Evolutionary conservation across 805 yeast genomes (phyloP), one percentile per base, ranked within the genome.

Genomic region (Saturnispora serradocipensis): DNA sequence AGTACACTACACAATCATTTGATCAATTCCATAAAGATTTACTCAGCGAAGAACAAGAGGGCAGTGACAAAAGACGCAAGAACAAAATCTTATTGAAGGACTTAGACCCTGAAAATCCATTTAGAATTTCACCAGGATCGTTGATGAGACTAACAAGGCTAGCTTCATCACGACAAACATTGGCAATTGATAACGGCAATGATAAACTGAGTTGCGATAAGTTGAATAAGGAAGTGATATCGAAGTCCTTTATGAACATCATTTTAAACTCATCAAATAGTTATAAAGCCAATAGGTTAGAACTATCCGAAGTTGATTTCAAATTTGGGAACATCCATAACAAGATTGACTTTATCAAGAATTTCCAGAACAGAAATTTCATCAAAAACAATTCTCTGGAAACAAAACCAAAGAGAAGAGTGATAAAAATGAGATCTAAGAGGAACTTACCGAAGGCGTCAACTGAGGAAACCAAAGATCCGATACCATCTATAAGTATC

Each of bases 161-260:
- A 53, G 77, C 81, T 46, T 79, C 84, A 15, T 81, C 91, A 2
- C 77, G 97, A 56, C 88, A 86, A 57, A 87, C 97, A 0, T 66
- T 91, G 46, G 66, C 52, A 13, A 48, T 51, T 32, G 56, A 53
- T 45, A 38, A 16, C 22, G 42, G 22, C 18, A 38, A 38, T 38
- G 42, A 38, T 18, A 38, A 52, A 36, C 51, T 67, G 18, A 61
- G 68, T 10, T 67, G 68, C 43, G 70, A 67, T 54, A 58, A 63
- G 38, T 58, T 64, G 61, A 67, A 67, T 44, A 60, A 58, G 24
- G 64, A 67, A 51, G 51, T 65, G 10, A 66, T 67, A 18, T 70
- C 65, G 25, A 67, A 64, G 54, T 65, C 61, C 20, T 69, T 60
- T 56, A 61, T 61, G 36, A 66, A 61, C 54, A 63, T 63, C 15